Evolutionary conservation across 1,139 yeast genomes (phyloP), one percentile per base, ranked within the genome.

Genomic region (Nadsonia starkeyi-henricii): DNA sequence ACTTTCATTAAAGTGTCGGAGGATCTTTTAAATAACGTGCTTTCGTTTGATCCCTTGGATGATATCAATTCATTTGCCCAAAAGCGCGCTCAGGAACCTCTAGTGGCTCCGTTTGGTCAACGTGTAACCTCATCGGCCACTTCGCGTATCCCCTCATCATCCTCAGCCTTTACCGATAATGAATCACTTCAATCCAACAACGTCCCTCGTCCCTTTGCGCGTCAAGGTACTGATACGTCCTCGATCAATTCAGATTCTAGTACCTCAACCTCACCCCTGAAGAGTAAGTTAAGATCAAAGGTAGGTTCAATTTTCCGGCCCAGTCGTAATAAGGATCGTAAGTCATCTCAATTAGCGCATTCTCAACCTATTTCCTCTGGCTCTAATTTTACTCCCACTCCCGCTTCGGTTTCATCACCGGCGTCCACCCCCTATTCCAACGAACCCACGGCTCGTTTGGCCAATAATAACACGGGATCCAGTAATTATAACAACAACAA

Each of bases 291-390:
- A 58, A 78, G 80, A 61, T 83, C 94, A 4, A 79, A 72, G 61
- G 88, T 88, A 42, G 96, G 96, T 18, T 85, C 96, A 0, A 79
- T 88, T 52, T 83, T 88, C 62, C 76, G 84, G 55, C 79, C 77
- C 58, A 75, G 77, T 58, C 72, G 72, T 55, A 67, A 67, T 51
- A 65, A 63, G 52, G 58, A 61, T 23, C 57, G 56, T 49, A 44
- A 51, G 12, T n/a, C 39, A 9, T 33, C 39, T 3, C 3, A 13
- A 23, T 23, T 23, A 9, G 28, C 28, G 5, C 28, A 23, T 23
- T 23, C n/a, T n/a, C n/a, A n/a, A n/a, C n/a, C n/a, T n/a, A n/a
- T n/a, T n/a, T n/a, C n/a, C n/a, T n/a, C n/a, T n/a, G n/a, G n/a
- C n/a, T n/a, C n/a, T n/a, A n/a, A n/a, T n/a, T n/a, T n/a, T n/a